Base-by-base conservation (phyloP, 1,139 yeast genomes). In the Nadsonia starkeyi-henricii region DNA sequence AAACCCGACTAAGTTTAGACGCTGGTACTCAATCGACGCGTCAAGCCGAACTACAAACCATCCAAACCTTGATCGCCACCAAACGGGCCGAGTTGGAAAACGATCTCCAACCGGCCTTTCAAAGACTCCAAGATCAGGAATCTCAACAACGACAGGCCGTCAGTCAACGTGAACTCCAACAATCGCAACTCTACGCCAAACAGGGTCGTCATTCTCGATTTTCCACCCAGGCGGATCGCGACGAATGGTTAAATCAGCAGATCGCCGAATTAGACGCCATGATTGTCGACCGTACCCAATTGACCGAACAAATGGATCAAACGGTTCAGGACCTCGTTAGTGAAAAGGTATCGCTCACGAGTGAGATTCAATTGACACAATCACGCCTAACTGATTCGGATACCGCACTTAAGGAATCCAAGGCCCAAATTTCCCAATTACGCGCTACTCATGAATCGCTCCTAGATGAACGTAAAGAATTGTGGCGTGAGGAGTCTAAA, bases 401-500 rank as follows among this genome's bases (percentile, higher is more conserved):
- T 23, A 9, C 9, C 9, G 9, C 28, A 5, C 9, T 23, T 5
- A 5, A 23, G 28, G 28, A 23, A 23, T 5, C 9, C 28, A 23
- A 23, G 28, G 9, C 48, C 23, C 44, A 48, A n/a, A 49, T 51
- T 36, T 28, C 52, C 12, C 52, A 51, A 2, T 52, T 55, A 8
- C 55, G 51, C 33, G 41, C 52, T 5, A 45, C 41, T 13, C 57
- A 62, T 21, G 62, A 58, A 30, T 65, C 60, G 3, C 68, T 78
- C 30, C 71, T 76, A 17, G 96, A 89, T 58, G 71, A 75, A 52
- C 74, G 94, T 56, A 85, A 85, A 59, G 66, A 66, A 15, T 64
- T 81, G 17, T 86, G 96, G 96, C 77, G 96, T 60, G 79, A 81
- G 37, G 95, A 85, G 58, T 78, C 83, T 49, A 77, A 76, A 54